A percentile compares a stretch with the other conserved stretches of the same genome.
phyloP scores from a whole-genome alignment of 306 rosid genomes.

The Aeschynomene evenia region DNA sequence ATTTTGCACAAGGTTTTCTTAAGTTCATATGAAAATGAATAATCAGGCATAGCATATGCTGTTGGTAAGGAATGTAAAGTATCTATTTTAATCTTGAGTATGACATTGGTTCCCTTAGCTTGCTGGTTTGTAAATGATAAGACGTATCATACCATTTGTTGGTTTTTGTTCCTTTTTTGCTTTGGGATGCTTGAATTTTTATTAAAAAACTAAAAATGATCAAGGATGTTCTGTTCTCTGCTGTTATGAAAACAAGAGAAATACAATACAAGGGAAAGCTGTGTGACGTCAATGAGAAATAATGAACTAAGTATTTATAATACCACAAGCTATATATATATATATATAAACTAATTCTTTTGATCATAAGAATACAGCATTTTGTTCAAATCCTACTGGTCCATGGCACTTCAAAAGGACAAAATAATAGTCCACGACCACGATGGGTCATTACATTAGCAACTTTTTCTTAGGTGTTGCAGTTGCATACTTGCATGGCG shows the following conservation, averaged over 20 bases:
- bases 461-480: too few species aligned
- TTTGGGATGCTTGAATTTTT: neutral
- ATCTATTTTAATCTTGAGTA: neutral
- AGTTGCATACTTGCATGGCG: too few species aligned
- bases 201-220: neutral
- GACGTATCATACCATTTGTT: neutral
- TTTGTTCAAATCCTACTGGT: conserved; percentile 77
- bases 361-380: conserved; percentile 74
- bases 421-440: too few species aligned
- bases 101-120: neutral
- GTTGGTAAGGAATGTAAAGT: neutral
- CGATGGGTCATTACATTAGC: too few species aligned
- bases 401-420: too few species aligned
- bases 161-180: neutral
- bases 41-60: neutral
- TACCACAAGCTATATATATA: conserved; percentile 14
- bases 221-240: neutral
- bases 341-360: conserved; percentile 27
- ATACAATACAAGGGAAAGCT: neutral
- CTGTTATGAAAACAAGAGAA: neutral
- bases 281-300: conserved; percentile 9
- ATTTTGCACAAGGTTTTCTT: neutral
- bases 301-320: conserved; percentile 12
- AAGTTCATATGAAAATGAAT: neutral
- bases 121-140: conserved; percentile 22